Conservation (phyloP, 257 asterid species). For the Petunia axillaris region DNA sequence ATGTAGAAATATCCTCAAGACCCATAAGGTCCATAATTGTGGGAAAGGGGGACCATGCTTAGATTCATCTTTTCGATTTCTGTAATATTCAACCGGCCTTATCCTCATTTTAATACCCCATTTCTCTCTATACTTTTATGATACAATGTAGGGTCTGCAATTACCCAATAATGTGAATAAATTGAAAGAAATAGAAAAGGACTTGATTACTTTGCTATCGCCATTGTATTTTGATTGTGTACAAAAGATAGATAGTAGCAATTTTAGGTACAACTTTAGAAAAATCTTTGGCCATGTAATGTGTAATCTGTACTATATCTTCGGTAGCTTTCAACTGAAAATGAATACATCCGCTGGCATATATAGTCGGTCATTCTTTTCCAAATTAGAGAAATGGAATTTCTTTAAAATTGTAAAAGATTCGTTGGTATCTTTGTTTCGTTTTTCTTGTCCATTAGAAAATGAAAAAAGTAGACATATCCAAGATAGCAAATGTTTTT, state of each 20-base stretch:
- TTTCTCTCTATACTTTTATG: neutral
- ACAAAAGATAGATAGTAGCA: neutral
- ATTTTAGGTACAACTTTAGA: neutral
- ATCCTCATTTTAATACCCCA: neutral
- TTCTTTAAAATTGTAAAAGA: neutral
- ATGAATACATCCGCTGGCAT: neutral
- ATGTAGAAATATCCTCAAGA: neutral
- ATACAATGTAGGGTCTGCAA: neutral
- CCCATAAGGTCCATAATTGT: conserved; percentile 15
- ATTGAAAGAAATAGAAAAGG: too few species aligned
- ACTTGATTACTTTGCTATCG: neutral
- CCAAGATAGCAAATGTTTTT: too few species aligned
- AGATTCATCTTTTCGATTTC: neutral
- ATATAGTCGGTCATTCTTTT: neutral
- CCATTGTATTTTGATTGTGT: neutral
- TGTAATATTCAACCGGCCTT: neutral
- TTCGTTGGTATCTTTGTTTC: neutral
- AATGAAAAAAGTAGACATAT: too few species aligned
- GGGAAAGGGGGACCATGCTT: conserved; percentile 1
- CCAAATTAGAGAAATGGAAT: neutral
- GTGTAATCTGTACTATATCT: neutral
- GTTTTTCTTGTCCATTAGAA: neutral
- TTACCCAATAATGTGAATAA: neutral
- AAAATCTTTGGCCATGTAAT: neutral
- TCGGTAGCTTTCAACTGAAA: neutral